Percentiles rank a stretch among this genome's conserved stretches.
phyloP scores from a whole-genome alignment of 345 rosid species.

The Eucalyptus curtisii region DNA sequence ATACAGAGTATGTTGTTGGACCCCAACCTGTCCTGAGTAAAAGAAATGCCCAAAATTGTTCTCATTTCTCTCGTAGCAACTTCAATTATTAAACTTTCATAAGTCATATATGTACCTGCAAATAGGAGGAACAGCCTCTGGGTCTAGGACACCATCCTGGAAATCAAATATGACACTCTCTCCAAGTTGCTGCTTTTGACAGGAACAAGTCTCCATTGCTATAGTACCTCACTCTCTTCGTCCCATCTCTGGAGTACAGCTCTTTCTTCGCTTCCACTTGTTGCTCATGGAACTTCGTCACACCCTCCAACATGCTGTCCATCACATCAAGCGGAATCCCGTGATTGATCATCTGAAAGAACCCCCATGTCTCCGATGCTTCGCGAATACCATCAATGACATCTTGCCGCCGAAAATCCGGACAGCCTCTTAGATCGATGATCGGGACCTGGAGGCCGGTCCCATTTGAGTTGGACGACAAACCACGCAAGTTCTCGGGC shows the following conservation, averaged over 20 bases:
- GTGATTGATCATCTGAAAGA: background rate
- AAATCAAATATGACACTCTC: background rate
- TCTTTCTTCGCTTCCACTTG: conserved; percentile 26
- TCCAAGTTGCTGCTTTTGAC: background rate
- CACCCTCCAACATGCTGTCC: conserved; percentile 23
- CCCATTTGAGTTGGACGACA: background rate
- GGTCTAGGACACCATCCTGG: background rate
- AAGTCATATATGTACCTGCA: background rate
- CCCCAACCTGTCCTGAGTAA: background rate
- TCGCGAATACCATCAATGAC: background rate
- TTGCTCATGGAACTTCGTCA: conserved; percentile 34
- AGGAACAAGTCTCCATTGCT: background rate
- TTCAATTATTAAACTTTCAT: background rate
- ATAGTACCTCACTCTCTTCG: conserved; percentile 11
- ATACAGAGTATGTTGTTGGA: background rate
- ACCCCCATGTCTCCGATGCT: background rate
- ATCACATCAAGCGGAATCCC: conserved; percentile 18
- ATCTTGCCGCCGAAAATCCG: background rate
- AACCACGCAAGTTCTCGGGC: background rate
- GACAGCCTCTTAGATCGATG: background rate
- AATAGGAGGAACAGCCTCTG: background rate
- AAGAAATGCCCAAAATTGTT: background rate
- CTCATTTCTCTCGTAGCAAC: background rate
- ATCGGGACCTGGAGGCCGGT: background rate
- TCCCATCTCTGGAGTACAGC: conserved; percentile 21